phyloP scores from a whole-genome alignment of 2,329 filamentous ascomycete species.

The Emericellopsis cladophorae region DNA sequence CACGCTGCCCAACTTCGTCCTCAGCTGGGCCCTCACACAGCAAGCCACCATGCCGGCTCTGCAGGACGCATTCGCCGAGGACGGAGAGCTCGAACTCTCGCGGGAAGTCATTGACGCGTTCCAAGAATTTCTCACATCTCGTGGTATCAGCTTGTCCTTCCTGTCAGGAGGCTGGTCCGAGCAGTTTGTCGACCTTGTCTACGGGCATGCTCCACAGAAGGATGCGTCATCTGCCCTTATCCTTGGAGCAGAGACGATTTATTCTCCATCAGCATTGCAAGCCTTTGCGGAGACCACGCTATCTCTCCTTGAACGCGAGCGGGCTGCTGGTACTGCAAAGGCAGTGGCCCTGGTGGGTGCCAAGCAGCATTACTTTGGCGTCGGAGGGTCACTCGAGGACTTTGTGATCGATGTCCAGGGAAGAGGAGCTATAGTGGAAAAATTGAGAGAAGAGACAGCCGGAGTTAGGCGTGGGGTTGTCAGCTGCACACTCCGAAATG shows the following conservation, averaged over 20 bases:
- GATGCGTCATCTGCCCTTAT: constrained; percentile 30
- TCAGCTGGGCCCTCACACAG: constrained; percentile 49
- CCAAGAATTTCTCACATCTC: constrained; percentile 32
- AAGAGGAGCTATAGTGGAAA: constrained; percentile 33
- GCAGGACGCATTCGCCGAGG: constrained; percentile 33
- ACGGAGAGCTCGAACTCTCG: constrained; percentile 53
- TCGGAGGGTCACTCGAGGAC: constrained; percentile 70
- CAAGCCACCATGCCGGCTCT: constrained; percentile 23
- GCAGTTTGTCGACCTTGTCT: constrained; percentile 48
- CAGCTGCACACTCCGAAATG: constrained; percentile 24
- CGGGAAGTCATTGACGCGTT: constrained; percentile 47
- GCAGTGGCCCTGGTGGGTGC: constrained; percentile 58
- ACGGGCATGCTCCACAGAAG: constrained; percentile 10
- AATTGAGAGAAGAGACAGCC: constrained; percentile 44
- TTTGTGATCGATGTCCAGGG: constrained; percentile 43
- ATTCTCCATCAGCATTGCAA: constrained; percentile 58
- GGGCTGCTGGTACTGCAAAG: constrained; percentile 9
- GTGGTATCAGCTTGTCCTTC: constrained; percentile 47
- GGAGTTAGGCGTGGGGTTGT: constrained; percentile 52
- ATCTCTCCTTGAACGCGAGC: constrained; percentile 37
- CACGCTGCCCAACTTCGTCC: constrained; percentile 65
- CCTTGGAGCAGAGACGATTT: constrained; percentile 72
- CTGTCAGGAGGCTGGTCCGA: constrained; percentile 65
- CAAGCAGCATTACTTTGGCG: constrained; percentile 74
- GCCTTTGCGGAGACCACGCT: constrained; percentile 58